Percentiles rank a stretch among this genome's conserved stretches.
Conservation (phyloP, 23 red algal species). For the Pyropia yezoensis region DNA sequence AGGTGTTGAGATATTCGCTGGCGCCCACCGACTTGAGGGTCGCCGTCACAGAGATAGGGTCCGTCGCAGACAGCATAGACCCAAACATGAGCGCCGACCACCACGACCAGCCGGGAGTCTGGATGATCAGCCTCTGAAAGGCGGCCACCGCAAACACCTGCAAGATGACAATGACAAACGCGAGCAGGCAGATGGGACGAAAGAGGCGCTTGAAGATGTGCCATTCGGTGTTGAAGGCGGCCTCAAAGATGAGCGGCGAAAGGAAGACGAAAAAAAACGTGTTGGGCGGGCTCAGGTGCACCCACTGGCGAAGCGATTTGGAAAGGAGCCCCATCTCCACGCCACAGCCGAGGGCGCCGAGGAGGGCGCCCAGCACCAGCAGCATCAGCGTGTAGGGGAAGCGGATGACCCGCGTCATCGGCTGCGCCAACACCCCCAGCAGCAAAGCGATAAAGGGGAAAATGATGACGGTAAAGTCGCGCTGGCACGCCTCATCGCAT, state of each 20-base stretch:
- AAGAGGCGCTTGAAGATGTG: constrained; percentile 73
- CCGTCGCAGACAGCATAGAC: constrained; percentile 89
- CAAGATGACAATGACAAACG: constrained; percentile 67
- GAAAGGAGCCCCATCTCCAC: constrained; percentile 60
- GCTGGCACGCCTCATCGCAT: constrained; percentile 14
- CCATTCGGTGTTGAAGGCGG: constrained; percentile 76
- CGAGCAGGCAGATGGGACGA: constrained; percentile 53
- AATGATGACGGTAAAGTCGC: constrained; percentile 56
- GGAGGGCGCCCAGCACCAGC: constrained; percentile 56
- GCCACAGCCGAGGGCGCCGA: constrained; percentile 68
- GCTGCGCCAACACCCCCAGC: constrained; percentile 27
- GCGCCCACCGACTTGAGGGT: constrained; percentile 71
- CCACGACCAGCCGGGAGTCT: constrained; percentile 51
- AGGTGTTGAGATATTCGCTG: constrained; percentile 50
- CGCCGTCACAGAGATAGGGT: constrained; percentile 79
- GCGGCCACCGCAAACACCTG: constrained; percentile 51
- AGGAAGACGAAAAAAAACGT: constrained; percentile 88
- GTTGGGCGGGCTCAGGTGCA: constrained; percentile 62
- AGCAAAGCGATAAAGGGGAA: constrained; percentile 61
- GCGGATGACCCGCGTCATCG: constrained; percentile 15
- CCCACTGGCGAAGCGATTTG: constrained; percentile 66
- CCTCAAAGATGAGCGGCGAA: constrained; percentile 91
- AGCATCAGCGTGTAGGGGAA: constrained; percentile 80
- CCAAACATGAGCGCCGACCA: constrained; percentile 87
- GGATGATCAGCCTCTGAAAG: constrained; percentile 59